Conservation (phyloP, 2,329 filamentous ascomycete genomes). For the Monosporascus sp. region DNA sequence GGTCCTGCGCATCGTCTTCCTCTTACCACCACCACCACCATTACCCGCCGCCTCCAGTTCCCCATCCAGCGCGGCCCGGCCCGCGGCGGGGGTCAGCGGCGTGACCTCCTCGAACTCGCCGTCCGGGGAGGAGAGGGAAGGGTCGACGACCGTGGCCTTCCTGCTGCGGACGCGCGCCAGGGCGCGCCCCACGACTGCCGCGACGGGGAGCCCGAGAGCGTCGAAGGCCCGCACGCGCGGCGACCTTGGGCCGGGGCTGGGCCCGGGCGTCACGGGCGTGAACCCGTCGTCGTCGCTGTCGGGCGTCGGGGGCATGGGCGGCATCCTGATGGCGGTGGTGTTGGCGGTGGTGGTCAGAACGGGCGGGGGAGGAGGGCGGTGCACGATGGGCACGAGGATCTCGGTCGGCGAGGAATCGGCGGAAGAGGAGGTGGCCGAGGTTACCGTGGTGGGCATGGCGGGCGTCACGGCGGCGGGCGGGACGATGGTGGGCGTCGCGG, state of each 20-base stretch:
- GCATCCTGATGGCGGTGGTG: constrained; percentile 7
- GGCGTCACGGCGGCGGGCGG: not conserved
- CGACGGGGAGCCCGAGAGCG: constrained; percentile 24
- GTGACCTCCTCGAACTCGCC: constrained; percentile 19
- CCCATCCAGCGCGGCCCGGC: not conserved
- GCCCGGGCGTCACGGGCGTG: constrained; percentile 22
- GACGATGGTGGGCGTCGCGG: not conserved
- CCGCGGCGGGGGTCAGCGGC: constrained; percentile 17
- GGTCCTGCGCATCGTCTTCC: constrained; percentile 39
- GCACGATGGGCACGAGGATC: constrained; percentile 23
- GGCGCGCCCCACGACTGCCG: not conserved
- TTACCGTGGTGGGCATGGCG: not conserved
- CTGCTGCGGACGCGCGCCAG: constrained; percentile 14
- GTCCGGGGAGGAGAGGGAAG: not conserved
- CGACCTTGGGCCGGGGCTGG: constrained; percentile 12
- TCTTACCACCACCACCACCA: constrained; percentile 4
- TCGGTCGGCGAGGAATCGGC: constrained; percentile 7
- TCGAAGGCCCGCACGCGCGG: constrained; percentile 21
- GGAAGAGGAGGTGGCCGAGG: not conserved
- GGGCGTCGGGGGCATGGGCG: constrained; percentile 16
- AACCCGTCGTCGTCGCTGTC: constrained; percentile 20
- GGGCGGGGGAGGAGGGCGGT: constrained; percentile 14
- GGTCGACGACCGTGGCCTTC: constrained; percentile 4
- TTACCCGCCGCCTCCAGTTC: constrained; percentile 3
- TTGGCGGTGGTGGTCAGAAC: constrained; percentile 6